Percentiles rank a stretch among this genome's conserved stretches.
phyloP scores from a whole-genome alignment of 2,329 filamentous ascomycete species.

The Tolypocladium inflatum region DNA sequence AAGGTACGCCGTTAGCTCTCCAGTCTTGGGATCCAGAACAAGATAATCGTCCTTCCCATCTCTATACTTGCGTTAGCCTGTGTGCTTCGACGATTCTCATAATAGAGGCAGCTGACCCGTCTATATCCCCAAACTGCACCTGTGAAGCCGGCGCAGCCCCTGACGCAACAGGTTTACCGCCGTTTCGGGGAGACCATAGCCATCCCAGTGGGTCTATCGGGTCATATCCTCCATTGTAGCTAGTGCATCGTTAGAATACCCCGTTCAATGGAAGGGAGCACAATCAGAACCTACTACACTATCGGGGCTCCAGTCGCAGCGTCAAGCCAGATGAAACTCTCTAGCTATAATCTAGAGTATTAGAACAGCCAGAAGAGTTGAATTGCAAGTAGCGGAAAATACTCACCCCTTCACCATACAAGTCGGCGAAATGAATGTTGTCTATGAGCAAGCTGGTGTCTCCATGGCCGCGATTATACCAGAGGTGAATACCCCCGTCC shows the following conservation, averaged over 20 bases:
- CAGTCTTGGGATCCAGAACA: background rate
- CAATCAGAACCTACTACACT: background rate
- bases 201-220: background rate
- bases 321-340: background rate
- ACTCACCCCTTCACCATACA: conserved; percentile 3
- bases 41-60: background rate
- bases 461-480: conserved; percentile 6
- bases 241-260: background rate
- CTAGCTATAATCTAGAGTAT: background rate
- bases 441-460: conserved; percentile 4
- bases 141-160: background rate
- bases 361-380: too few relatives aligned
- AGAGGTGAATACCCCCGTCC: conserved; percentile 1
- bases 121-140: background rate
- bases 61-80: background rate
- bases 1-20: background rate
- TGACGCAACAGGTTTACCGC: background rate
- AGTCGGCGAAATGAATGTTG: conserved; percentile 7
- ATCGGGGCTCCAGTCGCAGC: background rate
- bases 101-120: background rate
- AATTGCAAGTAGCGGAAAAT: background rate
- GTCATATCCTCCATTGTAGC: background rate
- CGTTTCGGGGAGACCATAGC: background rate
- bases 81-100: background rate
- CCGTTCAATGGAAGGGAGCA: too few relatives aligned